These are phyloP conservation scores for Selaginella moellendorffii DNA, from an alignment of 75 land plant genomes.

Conservation along the genomic window DNA sequence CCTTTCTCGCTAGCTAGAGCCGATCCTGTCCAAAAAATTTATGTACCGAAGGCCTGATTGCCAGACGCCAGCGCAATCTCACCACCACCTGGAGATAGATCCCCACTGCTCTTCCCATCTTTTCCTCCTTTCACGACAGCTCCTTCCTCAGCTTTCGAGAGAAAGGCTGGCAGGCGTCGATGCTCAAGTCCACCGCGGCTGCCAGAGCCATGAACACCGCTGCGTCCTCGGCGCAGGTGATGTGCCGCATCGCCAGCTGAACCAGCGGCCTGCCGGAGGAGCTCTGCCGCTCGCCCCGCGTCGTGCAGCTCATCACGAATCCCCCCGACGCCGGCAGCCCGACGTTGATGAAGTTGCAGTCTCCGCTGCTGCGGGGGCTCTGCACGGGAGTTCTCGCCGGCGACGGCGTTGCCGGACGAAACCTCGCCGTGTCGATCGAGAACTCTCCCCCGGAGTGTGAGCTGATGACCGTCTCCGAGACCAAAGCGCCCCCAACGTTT, in stretches of 20 bases:
- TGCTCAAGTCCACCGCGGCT: constrained; percentile 83
- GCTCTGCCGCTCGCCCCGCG: constrained; percentile 53
- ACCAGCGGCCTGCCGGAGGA: constrained; percentile 49
- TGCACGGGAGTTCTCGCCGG: constrained; percentile 28
- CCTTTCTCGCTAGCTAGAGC: too few species aligned
- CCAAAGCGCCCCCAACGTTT: constrained; percentile 30
- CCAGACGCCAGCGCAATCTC: too few species aligned
- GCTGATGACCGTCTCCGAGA: constrained; percentile 51
- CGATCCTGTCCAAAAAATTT: too few species aligned
- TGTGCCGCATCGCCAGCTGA: constrained; percentile 62
- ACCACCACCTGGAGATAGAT: too few species aligned
- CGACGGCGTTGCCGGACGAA: constrained; percentile 26
- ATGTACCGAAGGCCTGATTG: too few species aligned
- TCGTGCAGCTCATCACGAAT: constrained; percentile 61
- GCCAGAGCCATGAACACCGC: constrained; percentile 89
- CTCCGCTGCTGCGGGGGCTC: constrained; percentile 39
- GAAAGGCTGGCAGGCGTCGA: constrained; percentile 52
- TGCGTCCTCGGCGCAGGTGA: constrained; percentile 71
- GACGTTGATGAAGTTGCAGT: constrained; percentile 25
- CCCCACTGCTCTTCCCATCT: too few species aligned
- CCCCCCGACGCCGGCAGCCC: constrained; percentile 27
- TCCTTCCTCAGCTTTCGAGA: constrained; percentile 16
- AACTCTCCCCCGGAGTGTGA: constrained; percentile 66
- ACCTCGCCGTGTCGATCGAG: constrained; percentile 43
- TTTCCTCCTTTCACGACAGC: too few species aligned